Evolutionary conservation across 176 grass and related monocot species (phyloP), one percentile per base, ranked within the genome.

Genomic region (Ensete glaucum): DNA sequence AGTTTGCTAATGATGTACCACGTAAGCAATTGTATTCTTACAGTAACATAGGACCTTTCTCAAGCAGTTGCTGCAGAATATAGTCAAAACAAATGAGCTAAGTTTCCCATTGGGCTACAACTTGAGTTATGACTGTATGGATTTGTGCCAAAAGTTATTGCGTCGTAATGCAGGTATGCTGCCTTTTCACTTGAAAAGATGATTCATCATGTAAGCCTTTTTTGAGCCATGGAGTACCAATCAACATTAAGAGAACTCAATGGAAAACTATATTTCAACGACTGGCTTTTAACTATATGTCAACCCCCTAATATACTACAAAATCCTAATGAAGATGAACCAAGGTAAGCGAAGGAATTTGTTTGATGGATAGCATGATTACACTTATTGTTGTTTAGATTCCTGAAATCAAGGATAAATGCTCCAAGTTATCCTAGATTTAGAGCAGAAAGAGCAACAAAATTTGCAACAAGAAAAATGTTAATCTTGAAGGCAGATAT

Each of bases 131-230:
- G 82, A 79, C 7, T 99, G 90, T 85, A 82, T 89, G 66, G 90
- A 99, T 82, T 87, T 99, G 72, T 99, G 95, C 81, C 88, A 72
- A 82, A 99, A 91, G 73, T 87, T 99, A 81, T 85, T 99, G 75
- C 78, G 57, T 53, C 86, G 85, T 58, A 99, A 87, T 84, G 85
- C 88, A 89, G 95, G 95, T 88, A 88, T 11, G 54, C 52, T 65
- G 57, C 51, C 52, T 67, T 63, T 78, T 66, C 15, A 60, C 53
- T 21, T 52, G 3, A 17, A 50, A 52, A 63, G 9, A 64, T 77
- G 20, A 70, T 50, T 20, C 29, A 70, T 50, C 29, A 70, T 11
- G 13, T 50, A 11, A 60, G 16, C 15, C 15, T 57, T 60, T 19
- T 60, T 60, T 19, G 6, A 60, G 17, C 2, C 57, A 60, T 60